These are phyloP conservation scores for Arthrobotrys sphaeroides DNA, from an alignment of 2,329 filamentous ascomycete genomes.

Conservation along the genomic window DNA sequence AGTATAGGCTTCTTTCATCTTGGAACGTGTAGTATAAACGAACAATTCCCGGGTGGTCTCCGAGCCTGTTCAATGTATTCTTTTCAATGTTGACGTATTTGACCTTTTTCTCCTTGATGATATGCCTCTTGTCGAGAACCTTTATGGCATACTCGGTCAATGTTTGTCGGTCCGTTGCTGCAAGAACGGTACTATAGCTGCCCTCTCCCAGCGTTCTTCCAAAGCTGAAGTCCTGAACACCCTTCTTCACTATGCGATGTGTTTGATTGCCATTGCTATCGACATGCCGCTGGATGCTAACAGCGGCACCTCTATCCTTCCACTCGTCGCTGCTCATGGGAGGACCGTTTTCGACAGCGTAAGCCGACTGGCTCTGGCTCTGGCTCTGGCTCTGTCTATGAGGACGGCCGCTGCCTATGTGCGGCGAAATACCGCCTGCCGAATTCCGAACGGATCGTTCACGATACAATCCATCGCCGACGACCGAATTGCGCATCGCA, in stretches of 20 bases:
- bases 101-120: slow-evolving; percentile 99
- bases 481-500: slow-evolving; percentile 44
- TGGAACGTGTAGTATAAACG: slow-evolving; percentile 98
- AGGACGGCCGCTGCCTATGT: slow-evolving; percentile 21
- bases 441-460: slow-evolving; percentile 37
- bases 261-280: slow-evolving; percentile 85
- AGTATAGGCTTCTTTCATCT: slow-evolving; percentile 94
- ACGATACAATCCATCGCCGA: slow-evolving; percentile 49
- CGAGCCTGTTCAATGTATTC: slow-evolving; percentile 93
- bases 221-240: slow-evolving; percentile 95
- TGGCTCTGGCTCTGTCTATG: slow-evolving; percentile 36
- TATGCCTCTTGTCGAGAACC: slow-evolving; percentile 96
- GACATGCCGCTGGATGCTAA: slow-evolving; percentile 80
- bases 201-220: slow-evolving; percentile 90
- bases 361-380: slow-evolving; percentile 59
- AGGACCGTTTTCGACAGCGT: slow-evolving; percentile 69
- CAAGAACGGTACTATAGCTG: slow-evolving; percentile 89
- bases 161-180: slow-evolving; percentile 91
- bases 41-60: slow-evolving; percentile 95
- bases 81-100: slow-evolving; percentile 99
- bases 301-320: slow-evolving; percentile 93
- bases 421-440: slow-evolving; percentile 3
- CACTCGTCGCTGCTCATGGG: slow-evolving; percentile 84
- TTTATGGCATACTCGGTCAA: slow-evolving; percentile 98
- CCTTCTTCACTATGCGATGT: slow-evolving; percentile 89